Evolutionary conservation across 106 monocot species (phyloP).

Genomic region (Apostasia ramifera): DNA sequence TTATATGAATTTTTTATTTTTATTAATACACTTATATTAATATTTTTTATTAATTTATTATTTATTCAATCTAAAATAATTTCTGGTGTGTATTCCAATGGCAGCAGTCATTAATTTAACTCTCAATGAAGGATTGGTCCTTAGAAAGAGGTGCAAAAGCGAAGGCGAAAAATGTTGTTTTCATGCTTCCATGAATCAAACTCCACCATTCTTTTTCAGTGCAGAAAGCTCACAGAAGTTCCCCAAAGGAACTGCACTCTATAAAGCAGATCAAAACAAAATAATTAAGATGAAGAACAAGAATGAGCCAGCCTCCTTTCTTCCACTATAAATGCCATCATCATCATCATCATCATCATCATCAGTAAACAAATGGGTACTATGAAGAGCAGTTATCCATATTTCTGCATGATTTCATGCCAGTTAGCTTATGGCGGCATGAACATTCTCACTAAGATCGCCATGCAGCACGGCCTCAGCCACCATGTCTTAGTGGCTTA

Average conservation of each 20-base stretch:
- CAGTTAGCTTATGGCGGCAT: slow-evolving; percentile 35
- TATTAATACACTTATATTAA: no score
- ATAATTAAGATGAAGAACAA: no score
- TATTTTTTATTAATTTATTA: no score
- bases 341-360: no score
- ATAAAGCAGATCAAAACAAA: neutral
- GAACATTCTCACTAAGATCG: slow-evolving; percentile 49
- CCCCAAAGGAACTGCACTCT: neutral
- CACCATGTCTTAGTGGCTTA: slow-evolving; percentile 38
- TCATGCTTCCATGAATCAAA: neutral
- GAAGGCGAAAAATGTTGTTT: no score
- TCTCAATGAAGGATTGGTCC: no score
- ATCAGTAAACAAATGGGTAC: slow-evolving; percentile 10
- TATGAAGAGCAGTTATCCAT: slow-evolving; percentile 19
- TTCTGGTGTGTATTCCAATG: no score
- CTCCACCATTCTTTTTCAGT: neutral
- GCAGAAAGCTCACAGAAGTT: neutral
- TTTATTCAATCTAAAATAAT: no score
- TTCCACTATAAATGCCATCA: neutral
- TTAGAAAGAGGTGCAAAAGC: no score
- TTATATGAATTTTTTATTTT: no score
- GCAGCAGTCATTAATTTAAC: no score
- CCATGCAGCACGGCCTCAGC: slow-evolving; percentile 38
- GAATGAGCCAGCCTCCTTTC: neutral
- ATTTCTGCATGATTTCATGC: slow-evolving; percentile 21